phyloP scores from a whole-genome alignment of 331 rosid genomes.

The Cydonia oblonga region DNA sequence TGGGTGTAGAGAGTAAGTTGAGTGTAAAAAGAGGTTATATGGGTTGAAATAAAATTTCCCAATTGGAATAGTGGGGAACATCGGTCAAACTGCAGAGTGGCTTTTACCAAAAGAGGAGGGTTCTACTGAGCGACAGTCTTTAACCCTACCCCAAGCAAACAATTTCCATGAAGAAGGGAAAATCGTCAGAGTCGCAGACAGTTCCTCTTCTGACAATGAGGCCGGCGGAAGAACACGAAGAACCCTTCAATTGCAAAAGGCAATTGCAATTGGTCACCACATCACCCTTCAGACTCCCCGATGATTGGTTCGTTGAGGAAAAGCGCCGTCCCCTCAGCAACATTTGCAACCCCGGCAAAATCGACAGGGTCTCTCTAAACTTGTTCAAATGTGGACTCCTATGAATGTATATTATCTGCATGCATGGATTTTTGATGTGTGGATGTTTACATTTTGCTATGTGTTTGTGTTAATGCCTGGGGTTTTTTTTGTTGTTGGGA shows the following conservation, averaged over 20 bases:
- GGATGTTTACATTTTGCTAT: not conserved
- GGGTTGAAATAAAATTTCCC: too few species aligned
- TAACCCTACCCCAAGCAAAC: too few species aligned
- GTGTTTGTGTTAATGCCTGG: not conserved
- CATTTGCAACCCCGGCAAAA: not conserved
- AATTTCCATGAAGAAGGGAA: not conserved
- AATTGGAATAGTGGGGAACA: too few species aligned
- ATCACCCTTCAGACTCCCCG: constrained; percentile 31
- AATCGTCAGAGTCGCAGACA: not conserved
- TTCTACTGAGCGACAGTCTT: too few species aligned
- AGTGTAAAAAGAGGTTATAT: too few species aligned
- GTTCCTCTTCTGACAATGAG: constrained; percentile 5
- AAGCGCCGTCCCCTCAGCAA: constrained; percentile 13
- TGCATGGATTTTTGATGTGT: not conserved
- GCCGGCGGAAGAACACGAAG: not conserved
- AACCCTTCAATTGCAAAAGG: not conserved
- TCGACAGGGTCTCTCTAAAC: constrained; percentile 31
- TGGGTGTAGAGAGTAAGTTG: too few species aligned
- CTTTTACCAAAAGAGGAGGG: too few species aligned
- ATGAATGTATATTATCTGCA: not conserved
- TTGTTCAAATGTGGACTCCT: not conserved
- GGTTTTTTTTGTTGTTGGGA: not conserved
- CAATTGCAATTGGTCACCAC: constrained; percentile 9
- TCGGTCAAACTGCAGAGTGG: too few species aligned
- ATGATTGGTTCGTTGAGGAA: constrained; percentile 35